These are phyloP conservation scores for Leccinum subspadiceum DNA, from an alignment of 1,284 basidiomycete genomes.

Conservation along the genomic window DNA sequence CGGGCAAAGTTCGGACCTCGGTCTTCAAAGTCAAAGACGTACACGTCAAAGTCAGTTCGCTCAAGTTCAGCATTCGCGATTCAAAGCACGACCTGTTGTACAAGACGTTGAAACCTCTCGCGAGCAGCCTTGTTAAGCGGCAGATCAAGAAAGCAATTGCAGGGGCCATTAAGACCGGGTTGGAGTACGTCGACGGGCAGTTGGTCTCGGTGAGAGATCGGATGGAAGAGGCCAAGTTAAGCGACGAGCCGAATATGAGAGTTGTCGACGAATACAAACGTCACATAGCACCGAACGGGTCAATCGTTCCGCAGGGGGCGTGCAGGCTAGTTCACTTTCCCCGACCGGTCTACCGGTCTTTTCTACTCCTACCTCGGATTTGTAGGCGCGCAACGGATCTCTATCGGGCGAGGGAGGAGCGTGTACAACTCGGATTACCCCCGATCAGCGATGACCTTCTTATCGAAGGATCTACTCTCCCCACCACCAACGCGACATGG, in stretches of 20 bases:
- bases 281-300: constrained; percentile 31
- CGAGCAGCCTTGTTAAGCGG: constrained; percentile 83
- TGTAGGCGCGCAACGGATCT: constrained; percentile 62
- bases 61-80: constrained; percentile 91
- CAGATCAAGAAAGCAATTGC: constrained; percentile 85
- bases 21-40: constrained; percentile 82
- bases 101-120: constrained; percentile 77
- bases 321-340: constrained; percentile 54
- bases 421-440: constrained; percentile 55
- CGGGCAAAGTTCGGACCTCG: constrained; percentile 62
- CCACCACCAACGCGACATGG: constrained; percentile 57
- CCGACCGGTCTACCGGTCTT: constrained; percentile 45
- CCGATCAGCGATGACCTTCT: constrained; percentile 55
- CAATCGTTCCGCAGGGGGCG: constrained; percentile 51
- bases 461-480: constrained; percentile 72
- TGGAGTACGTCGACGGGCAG: constrained; percentile 87
- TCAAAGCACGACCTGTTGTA: constrained; percentile 91
- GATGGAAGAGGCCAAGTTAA: constrained; percentile 67
- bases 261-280: constrained; percentile 16
- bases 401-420: constrained; percentile 55
- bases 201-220: constrained; percentile 77
- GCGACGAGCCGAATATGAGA: constrained; percentile 42
- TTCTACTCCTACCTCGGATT: constrained; percentile 62
- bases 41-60: constrained; percentile 76
- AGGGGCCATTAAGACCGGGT: constrained; percentile 73